Base-by-base conservation (phyloP, 1,284 basidiomycete genomes). In the Sporisorium reilianum region DNA sequence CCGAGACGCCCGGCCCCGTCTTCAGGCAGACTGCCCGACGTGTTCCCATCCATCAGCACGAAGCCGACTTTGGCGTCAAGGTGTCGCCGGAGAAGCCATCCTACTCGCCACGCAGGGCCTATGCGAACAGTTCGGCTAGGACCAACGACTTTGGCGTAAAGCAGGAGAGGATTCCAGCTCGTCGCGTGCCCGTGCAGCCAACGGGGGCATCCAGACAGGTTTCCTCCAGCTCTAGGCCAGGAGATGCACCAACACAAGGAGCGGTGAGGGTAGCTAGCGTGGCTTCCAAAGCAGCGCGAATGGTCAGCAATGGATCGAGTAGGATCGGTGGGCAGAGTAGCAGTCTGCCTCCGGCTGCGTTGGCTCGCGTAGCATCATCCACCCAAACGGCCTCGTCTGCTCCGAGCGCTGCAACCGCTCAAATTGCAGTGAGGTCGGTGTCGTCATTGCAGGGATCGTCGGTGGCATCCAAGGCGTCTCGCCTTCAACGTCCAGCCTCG, bases 61-160 rank as follows among this genome's bases (percentile, higher is more conserved):
- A 74, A 40, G 71, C 65, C 25, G 71, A 74, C 9, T 74, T 74
- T 38, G 71, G 71, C n/a, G 71, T 74, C 51, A 74, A 65, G 20
- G 46, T 74, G 5, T 74, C 71, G 6, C 71, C 71, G 5, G 65
- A 64, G 18, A 68, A 58, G 28, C 60, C 55, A n/a, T 63, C 55
- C 22, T 63, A 63, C 10, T 74, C 71, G 25, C 71, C 71, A 20
- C 62, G 52, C 30, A 64, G 60, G 28, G 56, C 36, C 1, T 65
- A 74, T n/a, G 54, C 58, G 20, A 68, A 69, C 34, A 69, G 65
- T 38, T 74, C 71, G 4, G 65, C 71, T 5, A 53, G 62, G 23
- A 25, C 32, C 7, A 64, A 58, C 28, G 71, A 74, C 3, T 64
- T 53, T n/a, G 55, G 55, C 16, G 18, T 52, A 34, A 64, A 59